Evolutionary conservation across 2,329 filamentous ascomycete species (phyloP).

Genomic region (Fusarium duplospermum): DNA sequence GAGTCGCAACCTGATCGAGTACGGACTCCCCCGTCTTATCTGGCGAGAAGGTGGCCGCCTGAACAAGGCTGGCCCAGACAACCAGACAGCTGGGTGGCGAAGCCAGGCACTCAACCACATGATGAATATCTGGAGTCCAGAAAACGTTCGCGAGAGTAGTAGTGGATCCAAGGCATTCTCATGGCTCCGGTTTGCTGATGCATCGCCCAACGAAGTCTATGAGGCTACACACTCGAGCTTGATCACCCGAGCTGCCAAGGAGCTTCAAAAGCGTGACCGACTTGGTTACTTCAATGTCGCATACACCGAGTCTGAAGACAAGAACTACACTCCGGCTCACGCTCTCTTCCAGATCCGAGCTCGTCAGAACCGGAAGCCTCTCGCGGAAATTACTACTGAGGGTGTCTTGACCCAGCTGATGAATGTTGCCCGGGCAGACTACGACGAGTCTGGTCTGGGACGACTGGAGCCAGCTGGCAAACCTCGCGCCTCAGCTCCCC

Average conservation of each 20-base stretch:
- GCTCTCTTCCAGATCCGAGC: conserved; percentile 85
- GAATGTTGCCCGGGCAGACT: conserved; percentile 78
- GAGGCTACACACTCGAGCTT: conserved; percentile 75
- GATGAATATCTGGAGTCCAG: conserved; percentile 90
- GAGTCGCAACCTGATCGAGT: conserved; percentile 86
- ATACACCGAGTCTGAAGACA: conserved; percentile 74
- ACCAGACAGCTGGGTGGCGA: conserved; percentile 81
- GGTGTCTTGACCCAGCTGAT: conserved; percentile 80
- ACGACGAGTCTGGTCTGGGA: conserved; percentile 76
- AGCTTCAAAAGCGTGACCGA: conserved; percentile 66
- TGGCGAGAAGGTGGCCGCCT: conserved; percentile 84
- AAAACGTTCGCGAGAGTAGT: conserved; percentile 76
- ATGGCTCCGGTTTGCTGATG: conserved; percentile 88
- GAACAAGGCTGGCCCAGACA: conserved; percentile 77
- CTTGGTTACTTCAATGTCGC: conserved; percentile 74
- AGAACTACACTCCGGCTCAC: conserved; percentile 76
- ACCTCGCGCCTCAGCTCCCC: conserved; percentile 85
- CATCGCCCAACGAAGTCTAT: conserved; percentile 78
- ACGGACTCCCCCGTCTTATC: conserved; percentile 83
- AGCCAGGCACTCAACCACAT: conserved; percentile 81
- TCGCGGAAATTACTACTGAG: conserved; percentile 77
- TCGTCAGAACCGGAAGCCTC: conserved; percentile 72
- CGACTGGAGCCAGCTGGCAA: conserved; percentile 84
- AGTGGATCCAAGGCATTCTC: conserved; percentile 78
- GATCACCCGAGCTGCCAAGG: conserved; percentile 77